Conservation (phyloP, 306 rosid genomes). For the Lathyrus tuberosus region DNA sequence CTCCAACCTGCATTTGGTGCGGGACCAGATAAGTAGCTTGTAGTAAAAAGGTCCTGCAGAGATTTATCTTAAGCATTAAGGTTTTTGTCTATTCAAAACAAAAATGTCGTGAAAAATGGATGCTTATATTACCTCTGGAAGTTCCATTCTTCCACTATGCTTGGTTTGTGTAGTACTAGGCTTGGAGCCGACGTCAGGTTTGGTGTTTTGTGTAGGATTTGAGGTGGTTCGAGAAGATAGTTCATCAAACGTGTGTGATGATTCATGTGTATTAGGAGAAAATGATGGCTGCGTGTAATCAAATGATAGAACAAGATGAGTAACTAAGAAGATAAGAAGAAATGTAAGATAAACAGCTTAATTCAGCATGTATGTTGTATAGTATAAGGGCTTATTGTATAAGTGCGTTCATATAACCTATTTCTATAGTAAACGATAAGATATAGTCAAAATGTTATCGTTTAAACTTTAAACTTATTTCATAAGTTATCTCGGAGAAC, state of each 20-base stretch:
- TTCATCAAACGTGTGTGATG: slow-evolving; percentile 43
- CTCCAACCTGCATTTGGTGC: slow-evolving; percentile 62
- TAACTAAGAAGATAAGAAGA: background rate
- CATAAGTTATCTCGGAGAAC: too few relatives aligned
- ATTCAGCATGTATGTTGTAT: too few relatives aligned
- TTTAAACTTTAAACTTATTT: too few relatives aligned
- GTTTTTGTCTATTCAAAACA: background rate
- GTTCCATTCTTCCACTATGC: slow-evolving; percentile 59
- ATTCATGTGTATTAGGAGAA: slow-evolving; percentile 36
- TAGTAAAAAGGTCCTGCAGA: slow-evolving; percentile 76
- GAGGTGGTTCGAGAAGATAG: slow-evolving; percentile 44
- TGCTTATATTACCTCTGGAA: slow-evolving; percentile 63
- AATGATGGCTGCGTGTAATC: slow-evolving; percentile 45
- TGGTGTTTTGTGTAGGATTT: slow-evolving; percentile 47
- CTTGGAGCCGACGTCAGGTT: slow-evolving; percentile 40
- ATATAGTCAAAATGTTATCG: too few relatives aligned
- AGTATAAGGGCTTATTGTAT: too few relatives aligned
- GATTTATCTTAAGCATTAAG: slow-evolving; percentile 31
- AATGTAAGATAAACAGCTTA: too few relatives aligned
- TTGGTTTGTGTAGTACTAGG: slow-evolving; percentile 43
- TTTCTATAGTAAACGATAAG: too few relatives aligned
- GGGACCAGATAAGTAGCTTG: slow-evolving; percentile 48
- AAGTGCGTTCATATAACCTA: too few relatives aligned
- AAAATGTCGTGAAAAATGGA: slow-evolving; percentile 9
- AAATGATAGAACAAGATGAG: slow-evolving; percentile 33